A percentile compares a stretch with the other conserved stretches of the same genome.
Conservation (phyloP, 805 yeast genomes). For the Candida yuanshanica region DNA sequence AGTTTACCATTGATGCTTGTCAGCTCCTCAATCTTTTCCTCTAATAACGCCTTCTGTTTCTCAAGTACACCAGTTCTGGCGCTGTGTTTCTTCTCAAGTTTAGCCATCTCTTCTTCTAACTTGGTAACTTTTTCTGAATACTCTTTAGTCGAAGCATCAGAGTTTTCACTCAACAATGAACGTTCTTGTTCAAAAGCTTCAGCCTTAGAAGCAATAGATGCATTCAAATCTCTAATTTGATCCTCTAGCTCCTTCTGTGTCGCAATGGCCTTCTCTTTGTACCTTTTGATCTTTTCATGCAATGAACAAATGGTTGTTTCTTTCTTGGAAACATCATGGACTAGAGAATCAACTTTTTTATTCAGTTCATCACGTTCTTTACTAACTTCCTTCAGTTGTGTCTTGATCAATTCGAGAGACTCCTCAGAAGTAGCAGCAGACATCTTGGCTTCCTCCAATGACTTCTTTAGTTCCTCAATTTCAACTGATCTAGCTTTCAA, state of each 20-base stretch:
- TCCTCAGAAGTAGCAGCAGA: not conserved
- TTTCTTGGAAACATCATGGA: constrained; percentile 8
- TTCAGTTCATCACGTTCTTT: constrained; percentile 1
- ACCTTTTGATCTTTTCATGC: constrained; percentile 17
- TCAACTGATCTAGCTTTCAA: constrained; percentile 9
- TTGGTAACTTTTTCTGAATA: constrained; percentile 39
- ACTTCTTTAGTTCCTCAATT: constrained; percentile 4
- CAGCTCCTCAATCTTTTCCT: constrained; percentile 13
- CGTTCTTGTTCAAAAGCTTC: constrained; percentile 48
- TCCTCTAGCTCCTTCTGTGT: constrained; percentile 23
- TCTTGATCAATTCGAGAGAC: not conserved
- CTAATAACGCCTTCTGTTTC: constrained; percentile 9
- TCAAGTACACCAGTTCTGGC: constrained; percentile 7
- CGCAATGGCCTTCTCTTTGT: constrained; percentile 15
- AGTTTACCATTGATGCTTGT: constrained; percentile 7
- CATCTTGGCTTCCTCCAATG: not conserved
- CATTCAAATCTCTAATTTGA: constrained; percentile 26
- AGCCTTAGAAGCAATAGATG: constrained; percentile 31
- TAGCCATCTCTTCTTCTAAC: constrained; percentile 32
- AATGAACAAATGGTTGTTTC: constrained; percentile 13
- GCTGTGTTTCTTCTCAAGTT: constrained; percentile 7
- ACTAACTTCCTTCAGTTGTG: not conserved
- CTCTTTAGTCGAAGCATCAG: constrained; percentile 44
- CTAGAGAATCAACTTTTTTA: constrained; percentile 3
- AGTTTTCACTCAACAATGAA: constrained; percentile 38